phyloP scores from a whole-genome alignment of 1,139 yeast species.

The Zygosaccharomyces sapae region DNA sequence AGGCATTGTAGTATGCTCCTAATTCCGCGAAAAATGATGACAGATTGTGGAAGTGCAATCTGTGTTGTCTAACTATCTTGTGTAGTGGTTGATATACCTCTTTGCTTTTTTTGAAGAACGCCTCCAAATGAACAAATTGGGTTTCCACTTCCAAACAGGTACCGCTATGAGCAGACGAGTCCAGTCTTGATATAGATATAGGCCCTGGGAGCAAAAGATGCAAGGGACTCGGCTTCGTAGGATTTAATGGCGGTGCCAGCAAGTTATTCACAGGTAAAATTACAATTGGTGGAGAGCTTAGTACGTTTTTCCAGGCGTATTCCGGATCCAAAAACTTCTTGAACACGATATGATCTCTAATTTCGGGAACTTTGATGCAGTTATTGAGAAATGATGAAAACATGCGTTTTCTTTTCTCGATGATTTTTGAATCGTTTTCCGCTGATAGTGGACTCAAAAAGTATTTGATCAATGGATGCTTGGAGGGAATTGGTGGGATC shows the following conservation, averaged over 20 bases:
- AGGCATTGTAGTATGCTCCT: conserved; percentile 59
- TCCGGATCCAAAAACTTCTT: conserved; percentile 81
- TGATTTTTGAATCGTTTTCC: conserved; percentile 48
- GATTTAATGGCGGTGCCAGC: conserved; percentile 53
- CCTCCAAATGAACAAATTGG: conserved; percentile 52
- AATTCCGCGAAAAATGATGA: conserved; percentile 43
- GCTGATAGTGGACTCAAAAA: conserved; percentile 50
- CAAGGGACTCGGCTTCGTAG: conserved; percentile 52
- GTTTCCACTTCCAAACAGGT: conserved; percentile 27
- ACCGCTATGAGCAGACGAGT: conserved; percentile 19
- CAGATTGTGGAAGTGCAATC: conserved; percentile 35
- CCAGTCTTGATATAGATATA: conserved; percentile 28
- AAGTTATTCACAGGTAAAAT: conserved; percentile 50
- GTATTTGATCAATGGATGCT: conserved; percentile 56
- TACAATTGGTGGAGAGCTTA: conserved; percentile 55
- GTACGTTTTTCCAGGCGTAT: conserved; percentile 64
- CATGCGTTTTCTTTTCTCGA: conserved; percentile 69
- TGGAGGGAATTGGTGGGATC: conserved; percentile 93
- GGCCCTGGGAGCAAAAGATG: conserved; percentile 61
- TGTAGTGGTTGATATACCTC: conserved; percentile 55
- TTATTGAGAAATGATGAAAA: conserved; percentile 73
- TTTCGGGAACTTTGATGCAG: conserved; percentile 54
- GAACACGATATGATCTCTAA: conserved; percentile 56
- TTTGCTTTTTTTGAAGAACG: conserved; percentile 53
- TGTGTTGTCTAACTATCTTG: conserved; percentile 58